A percentile compares a stretch with the other conserved stretches of the same genome.
Conservation (phyloP, 148 eudicot species). For the Vaccinium myrtillus region DNA sequence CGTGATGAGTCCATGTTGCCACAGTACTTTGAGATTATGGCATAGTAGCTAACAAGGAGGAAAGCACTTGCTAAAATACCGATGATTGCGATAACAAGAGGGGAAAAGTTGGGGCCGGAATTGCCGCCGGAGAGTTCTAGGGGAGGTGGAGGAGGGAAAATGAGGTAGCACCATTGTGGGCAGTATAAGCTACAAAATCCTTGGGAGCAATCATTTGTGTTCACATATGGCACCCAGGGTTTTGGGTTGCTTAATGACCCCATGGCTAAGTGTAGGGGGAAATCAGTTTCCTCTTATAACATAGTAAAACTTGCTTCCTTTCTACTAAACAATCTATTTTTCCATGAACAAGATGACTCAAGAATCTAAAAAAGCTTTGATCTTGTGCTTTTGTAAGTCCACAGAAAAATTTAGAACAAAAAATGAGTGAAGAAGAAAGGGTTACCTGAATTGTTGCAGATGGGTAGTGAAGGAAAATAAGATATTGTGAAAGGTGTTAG, state of each 20-base stretch:
- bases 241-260: slow-evolving; percentile 47
- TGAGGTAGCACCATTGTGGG: slow-evolving; percentile 70
- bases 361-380: neutral
- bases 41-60: slow-evolving; percentile 74
- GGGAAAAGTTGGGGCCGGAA: slow-evolving; percentile 50
- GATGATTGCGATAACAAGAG: slow-evolving; percentile 75
- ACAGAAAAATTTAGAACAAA: neutral
- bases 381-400: neutral
- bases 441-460: neutral
- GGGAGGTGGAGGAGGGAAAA: slow-evolving; percentile 71
- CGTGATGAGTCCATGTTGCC: slow-evolving; percentile 28
- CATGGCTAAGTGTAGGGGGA: slow-evolving; percentile 23
- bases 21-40: slow-evolving; percentile 65
- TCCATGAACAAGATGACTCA: slow-evolving; percentile 4
- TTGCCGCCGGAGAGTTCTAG: slow-evolving; percentile 29
- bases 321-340: neutral
- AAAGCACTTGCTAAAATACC: slow-evolving; percentile 77
- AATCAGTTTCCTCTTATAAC: neutral
- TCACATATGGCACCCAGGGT: slow-evolving; percentile 57
- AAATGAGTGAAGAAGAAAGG: neutral
- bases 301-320: neutral
- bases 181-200: slow-evolving; percentile 63
- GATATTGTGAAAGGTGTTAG: slow-evolving; percentile 4
- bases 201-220: slow-evolving; percentile 64
- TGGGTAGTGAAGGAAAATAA: neutral